Base-by-base conservation (phyloP, 2,329 filamentous ascomycete genomes). In the Arthrobotrys pseudoclavata region DNA sequence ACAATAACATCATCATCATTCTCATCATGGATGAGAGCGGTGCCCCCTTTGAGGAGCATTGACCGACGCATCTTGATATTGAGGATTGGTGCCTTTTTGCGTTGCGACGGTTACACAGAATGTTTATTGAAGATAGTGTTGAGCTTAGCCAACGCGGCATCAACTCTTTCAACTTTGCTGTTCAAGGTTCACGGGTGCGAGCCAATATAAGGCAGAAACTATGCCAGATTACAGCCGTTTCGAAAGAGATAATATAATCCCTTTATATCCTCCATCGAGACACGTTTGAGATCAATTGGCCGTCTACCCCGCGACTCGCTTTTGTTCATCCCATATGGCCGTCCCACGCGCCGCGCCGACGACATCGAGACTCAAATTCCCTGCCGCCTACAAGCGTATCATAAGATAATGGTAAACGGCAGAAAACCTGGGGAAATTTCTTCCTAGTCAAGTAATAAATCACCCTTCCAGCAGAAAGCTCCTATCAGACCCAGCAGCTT, bases 1-100 rank as follows among this genome's bases (percentile, higher is more conserved):
- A 75, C 70, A 26, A 69, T 24, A n/a, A n/a, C n/a, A n/a, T n/a
- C n/a, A n/a, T n/a, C n/a, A 18, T 75, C 63, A 20, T 68, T 63
- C n/a, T 75, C 63, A 22, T 37, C 22, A 31, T 75, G 70, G 10
- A 75, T 75, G 34, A 75, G 55, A 4, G 53, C 70, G 7, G 37
- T 68, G n/a, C 70, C 63, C n/a, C 55, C 55, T 53, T 55, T 52
- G 18, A 75, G 63, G 20, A 75, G 62, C 4, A 75, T 48, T 15
- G 64, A 50, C 12, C 63, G 24, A 1, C 24, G 22, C 63, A 75
- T 75, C 15, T 53, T 34, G 31, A 13, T 26, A 10, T 5, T 9
- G 31, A 9, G 4, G 29, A 45, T 31, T 68, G 55, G 48, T 2
- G n/a, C 24, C 31, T 55, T 37, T 48, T 4, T 69, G 64, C 31